Conservation (phyloP, 106 monocot genomes). For the Allium sativum region DNA sequence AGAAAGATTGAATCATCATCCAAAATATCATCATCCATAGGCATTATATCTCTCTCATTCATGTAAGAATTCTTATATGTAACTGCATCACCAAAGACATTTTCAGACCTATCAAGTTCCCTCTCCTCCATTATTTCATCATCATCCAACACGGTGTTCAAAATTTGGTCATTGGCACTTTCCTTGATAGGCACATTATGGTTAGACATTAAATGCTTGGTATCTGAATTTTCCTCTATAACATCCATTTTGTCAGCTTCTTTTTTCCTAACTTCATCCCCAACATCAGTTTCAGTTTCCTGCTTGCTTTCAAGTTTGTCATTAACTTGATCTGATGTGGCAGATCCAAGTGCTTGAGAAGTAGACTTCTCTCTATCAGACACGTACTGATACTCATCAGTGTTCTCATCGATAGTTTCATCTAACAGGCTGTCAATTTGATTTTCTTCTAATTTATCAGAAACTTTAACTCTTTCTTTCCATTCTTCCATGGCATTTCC, state of each 20-base stretch:
- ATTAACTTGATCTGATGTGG: slow-evolving; percentile 56
- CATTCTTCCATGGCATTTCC: slow-evolving; percentile 75
- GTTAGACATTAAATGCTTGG: slow-evolving; percentile 12
- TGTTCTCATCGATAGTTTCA: slow-evolving; percentile 24
- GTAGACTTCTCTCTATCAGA: slow-evolving; percentile 54
- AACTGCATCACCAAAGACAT: slow-evolving; percentile 26
- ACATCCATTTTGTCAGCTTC: slow-evolving; percentile 24
- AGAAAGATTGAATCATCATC: neutral
- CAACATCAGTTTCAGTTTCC: slow-evolving; percentile 14
- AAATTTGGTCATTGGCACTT: slow-evolving; percentile 16
- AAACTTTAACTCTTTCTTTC: slow-evolving; percentile 79
- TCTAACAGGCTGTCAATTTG: slow-evolving; percentile 16
- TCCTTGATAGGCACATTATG: slow-evolving; percentile 16
- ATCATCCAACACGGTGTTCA: slow-evolving; percentile 3
- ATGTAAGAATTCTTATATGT: slow-evolving; percentile 43
- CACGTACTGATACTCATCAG: slow-evolving; percentile 60
- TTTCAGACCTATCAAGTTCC: neutral
- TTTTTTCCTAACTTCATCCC: slow-evolving; percentile 15
- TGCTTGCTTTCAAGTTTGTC: slow-evolving; percentile 19
- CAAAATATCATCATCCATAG: neutral
- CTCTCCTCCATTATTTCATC: slow-evolving; percentile 26
- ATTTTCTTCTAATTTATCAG: slow-evolving; percentile 43
- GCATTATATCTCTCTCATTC: slow-evolving; percentile 19
- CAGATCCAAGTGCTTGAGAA: slow-evolving; percentile 73
- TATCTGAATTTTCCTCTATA: slow-evolving; percentile 24